Conservation (phyloP, 176 grass and related monocot genomes). For the Cenchrus americanus region DNA sequence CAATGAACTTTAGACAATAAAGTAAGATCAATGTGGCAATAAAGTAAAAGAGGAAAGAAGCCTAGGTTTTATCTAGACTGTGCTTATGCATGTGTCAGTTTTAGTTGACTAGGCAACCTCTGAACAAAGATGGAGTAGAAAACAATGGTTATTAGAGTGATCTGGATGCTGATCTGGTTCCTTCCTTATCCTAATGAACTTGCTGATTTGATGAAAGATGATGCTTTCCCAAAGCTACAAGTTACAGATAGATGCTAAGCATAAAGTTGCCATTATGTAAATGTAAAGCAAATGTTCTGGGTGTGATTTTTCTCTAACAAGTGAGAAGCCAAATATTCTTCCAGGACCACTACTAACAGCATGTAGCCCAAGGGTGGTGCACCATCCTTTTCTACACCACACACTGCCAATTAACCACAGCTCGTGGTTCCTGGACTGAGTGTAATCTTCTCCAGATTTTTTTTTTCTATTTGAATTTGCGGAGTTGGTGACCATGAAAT, state of each 20-base stretch:
- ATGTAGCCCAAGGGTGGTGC: conserved; percentile 57
- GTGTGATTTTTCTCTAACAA: conserved; percentile 11
- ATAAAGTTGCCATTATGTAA: conserved; percentile 37
- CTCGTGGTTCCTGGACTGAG: conserved; percentile 3
- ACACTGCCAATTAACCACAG: conserved; percentile 39
- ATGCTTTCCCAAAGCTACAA: conserved; percentile 22
- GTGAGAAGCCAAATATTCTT: conserved; percentile 50
- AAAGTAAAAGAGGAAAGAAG: conserved; percentile 22
- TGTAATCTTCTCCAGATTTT: neutral
- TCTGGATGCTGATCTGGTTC: conserved; percentile 27
- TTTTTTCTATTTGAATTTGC: neutral
- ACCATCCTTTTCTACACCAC: conserved; percentile 48
- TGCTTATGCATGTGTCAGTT: neutral
- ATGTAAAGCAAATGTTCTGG: conserved; percentile 34
- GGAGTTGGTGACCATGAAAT: neutral
- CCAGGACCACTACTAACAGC: conserved; percentile 35
- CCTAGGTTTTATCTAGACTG: conserved; percentile 27
- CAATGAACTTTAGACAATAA: conserved; percentile 39
- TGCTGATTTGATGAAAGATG: conserved; percentile 25
- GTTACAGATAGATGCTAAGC: conserved; percentile 42
- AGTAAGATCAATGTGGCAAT: neutral
- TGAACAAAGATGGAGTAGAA: conserved; percentile 23
- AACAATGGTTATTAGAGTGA: conserved; percentile 17
- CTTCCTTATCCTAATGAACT: neutral
- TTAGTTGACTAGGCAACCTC: neutral